phyloP scores from a whole-genome alignment of 306 rosid genomes.

The Heteromeles arbutifolia region DNA sequence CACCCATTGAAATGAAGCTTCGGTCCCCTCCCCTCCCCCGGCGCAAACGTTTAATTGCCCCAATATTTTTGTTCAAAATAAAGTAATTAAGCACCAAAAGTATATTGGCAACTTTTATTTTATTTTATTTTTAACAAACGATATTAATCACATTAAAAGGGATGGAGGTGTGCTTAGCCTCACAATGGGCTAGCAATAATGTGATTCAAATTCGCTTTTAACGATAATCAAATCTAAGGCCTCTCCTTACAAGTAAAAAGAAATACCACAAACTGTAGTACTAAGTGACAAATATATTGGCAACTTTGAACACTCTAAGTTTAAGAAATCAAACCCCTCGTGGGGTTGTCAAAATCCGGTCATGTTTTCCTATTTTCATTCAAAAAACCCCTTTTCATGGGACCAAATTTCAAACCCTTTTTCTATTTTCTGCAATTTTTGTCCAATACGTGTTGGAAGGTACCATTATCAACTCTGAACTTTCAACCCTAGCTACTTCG shows the following conservation, averaged over 20 bases:
- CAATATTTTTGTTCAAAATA: neutral
- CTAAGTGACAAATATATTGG: neutral
- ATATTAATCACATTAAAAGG: too few species aligned
- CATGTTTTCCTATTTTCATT: neutral
- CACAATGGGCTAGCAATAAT: too few species aligned
- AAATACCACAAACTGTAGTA: too few species aligned
- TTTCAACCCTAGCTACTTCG: neutral
- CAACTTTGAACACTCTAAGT: conserved; percentile 5
- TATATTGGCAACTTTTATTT: too few species aligned
- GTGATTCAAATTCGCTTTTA: too few species aligned
- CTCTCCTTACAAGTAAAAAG: too few species aligned
- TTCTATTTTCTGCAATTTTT: conserved; percentile 17
- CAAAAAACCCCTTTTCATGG: neutral
- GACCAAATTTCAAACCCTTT: neutral
- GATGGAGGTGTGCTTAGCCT: too few species aligned
- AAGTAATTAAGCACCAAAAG: neutral
- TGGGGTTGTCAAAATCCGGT: conserved; percentile 3
- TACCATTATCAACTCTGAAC: neutral
- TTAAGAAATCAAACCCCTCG: conserved; percentile 14
- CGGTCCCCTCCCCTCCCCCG: neutral
- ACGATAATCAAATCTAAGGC: too few species aligned
- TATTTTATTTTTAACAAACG: too few species aligned
- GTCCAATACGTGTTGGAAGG: conserved; percentile 25
- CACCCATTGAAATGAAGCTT: too few species aligned
- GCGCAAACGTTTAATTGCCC: neutral